Percentiles rank a stretch among this genome's conserved stretches.
Evolutionary conservation across 305 asterid genomes (phyloP).

Genomic region (Solanum hybrid): DNA sequence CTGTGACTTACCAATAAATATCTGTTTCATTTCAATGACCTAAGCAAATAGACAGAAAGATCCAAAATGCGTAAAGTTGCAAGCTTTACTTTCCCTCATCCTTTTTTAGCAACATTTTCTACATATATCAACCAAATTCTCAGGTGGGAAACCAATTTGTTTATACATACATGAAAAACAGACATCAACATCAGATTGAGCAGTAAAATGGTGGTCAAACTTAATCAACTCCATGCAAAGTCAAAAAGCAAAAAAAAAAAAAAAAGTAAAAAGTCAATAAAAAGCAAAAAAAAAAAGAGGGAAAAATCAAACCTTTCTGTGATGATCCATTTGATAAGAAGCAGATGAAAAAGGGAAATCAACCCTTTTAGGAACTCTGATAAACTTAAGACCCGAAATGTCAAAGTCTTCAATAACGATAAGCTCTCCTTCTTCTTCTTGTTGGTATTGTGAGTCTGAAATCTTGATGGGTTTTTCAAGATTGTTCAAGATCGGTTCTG

Average conservation of each 20-base stretch:
- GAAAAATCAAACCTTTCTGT: conserved; percentile 32
- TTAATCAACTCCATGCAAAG: background rate
- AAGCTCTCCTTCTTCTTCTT: conserved; percentile 20
- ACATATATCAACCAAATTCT: background rate
- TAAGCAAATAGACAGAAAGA: background rate
- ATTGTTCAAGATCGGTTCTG: conserved; percentile 16
- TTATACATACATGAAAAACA: background rate
- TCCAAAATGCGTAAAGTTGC: background rate
- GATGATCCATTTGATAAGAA: conserved; percentile 49
- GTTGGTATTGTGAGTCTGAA: background rate
- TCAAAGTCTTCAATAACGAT: conserved; percentile 48
- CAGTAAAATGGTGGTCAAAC: background rate
- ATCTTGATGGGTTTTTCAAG: background rate
- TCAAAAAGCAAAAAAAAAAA: background rate
- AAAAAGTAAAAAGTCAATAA: background rate
- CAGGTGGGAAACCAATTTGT: background rate
- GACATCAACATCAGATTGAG: background rate
- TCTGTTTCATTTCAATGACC: background rate
- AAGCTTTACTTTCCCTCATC: background rate
- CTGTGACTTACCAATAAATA: background rate
- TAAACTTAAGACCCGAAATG: conserved; percentile 49
- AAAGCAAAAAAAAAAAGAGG: background rate
- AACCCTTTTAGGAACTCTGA: conserved; percentile 60
- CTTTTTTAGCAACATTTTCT: background rate
- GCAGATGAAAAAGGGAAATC: conserved; percentile 26